Base-by-base conservation (phyloP, 805 yeast genomes). In the Yarrowia alimentaria region DNA sequence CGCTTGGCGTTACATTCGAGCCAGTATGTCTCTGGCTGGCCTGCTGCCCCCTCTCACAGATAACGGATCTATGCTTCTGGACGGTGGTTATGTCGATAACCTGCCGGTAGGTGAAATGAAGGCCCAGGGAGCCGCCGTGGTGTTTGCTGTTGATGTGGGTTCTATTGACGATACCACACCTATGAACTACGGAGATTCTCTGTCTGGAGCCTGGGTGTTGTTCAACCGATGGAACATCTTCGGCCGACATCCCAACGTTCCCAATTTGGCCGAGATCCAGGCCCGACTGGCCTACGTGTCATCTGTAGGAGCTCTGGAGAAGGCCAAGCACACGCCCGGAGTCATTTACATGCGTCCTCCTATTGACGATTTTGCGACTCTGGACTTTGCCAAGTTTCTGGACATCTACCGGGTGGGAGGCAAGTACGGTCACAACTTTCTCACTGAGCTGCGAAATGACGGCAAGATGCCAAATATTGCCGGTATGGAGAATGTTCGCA, bases 21-120 rank as follows among this genome's bases (percentile, higher is more conserved):
- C 99, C 0, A 87, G 96, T 0, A 91, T 91, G 99, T 84, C 96
- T 0, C 72, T 91, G 43, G 98, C 98, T 1, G 97, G 98, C 0
- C 71, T 93, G 29, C 69, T 91, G 18, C 99, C 99, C 3, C 78
- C 79, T 1, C 71, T 93, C 18, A 83, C 93, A 3, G 93, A 81
- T 60, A 81, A 86, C 51, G 99, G 99, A 0, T 79, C 85, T 30
- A 91, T 91, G 98, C 68, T 93, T 21, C 68, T 93, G 33, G 99
- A 91, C 66, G 99, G 99, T 33, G 99, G 99, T 0, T 91, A 93
- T 64, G 81, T 93, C 51, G 98, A 91, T 63, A 91, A 91, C 63
- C 70, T 91, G 52, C 94, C 99, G 0, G 98, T 91, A 2, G 74
- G 75, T 57, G 97, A 91, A 63, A 93, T 91, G 98, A 83, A 84